Evolutionary conservation across 2,329 filamentous ascomycete species (phyloP), one percentile per base, ranked within the genome.

Genomic region (Colletotrichum spaethianum): DNA sequence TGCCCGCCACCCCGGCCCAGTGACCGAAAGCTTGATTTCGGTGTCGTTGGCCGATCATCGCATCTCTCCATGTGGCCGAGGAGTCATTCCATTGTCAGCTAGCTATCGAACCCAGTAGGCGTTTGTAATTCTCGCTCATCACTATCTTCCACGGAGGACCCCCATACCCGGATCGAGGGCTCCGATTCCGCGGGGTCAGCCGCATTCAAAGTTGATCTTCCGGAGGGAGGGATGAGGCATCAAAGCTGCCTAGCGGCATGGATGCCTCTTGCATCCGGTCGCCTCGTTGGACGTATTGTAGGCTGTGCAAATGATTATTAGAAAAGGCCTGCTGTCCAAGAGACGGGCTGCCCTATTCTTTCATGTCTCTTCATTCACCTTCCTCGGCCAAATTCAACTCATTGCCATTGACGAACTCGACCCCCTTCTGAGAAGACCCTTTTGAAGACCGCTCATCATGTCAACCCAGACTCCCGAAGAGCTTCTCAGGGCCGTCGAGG

Each of bases 401-500:
- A 23, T 69, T 26, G 12, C 20, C 38, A 18, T n/a, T 31, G 36
- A 20, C 2, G n/a, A n/a, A n/a, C 4, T 18, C 48, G 12, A n/a
- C 50, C 33, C 8, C 9, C 3, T 28, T 44, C 8, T 28, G 33
- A 50, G 28, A 38, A 57, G 2, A 42, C n/a, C 12, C 14, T 18
- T 5, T 31, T 42, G n/a, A 18, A 46, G 16, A 28, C 26, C 46
- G 20, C 46, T 28, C 56, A 14, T 18, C 52, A 74, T 69, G 70
- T 59, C 74, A 20, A 76, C 75, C 20, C 74, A 77, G 72, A 76
- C 68, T 63, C 63, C 81, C 20, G 81, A 83, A 67, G 79, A 83
- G 42, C 76, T 82, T 57, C 76, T 83, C 72, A 75, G 72, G 48
- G 78, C 77, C 36, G 77, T 80, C 53, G 80, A 83, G 56, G 71